These are phyloP conservation scores for Cercospora sesami DNA, from an alignment of 2,329 filamentous ascomycete genomes.

Conservation along the genomic window DNA sequence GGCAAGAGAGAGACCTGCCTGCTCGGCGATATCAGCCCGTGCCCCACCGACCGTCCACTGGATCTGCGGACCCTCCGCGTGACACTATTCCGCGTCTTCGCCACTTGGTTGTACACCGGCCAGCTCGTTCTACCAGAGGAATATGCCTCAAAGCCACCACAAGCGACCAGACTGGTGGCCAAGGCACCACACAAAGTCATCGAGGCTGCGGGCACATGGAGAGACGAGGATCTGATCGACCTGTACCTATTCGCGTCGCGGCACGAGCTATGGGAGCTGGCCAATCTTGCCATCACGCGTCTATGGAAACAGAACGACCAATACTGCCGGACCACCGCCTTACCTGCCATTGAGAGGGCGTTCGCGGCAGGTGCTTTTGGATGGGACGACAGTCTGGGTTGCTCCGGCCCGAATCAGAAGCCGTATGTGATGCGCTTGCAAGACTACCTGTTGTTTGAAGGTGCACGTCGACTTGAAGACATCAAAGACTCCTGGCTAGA, in stretches of 20 bases:
- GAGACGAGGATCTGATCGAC: constrained; percentile 14
- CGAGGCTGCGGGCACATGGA: constrained; percentile 2
- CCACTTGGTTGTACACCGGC: constrained; percentile 8
- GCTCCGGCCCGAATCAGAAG: constrained; percentile 7
- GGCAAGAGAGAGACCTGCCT: not conserved
- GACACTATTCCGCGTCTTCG: constrained; percentile 4
- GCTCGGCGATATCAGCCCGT: constrained; percentile 10
- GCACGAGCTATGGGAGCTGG: constrained; percentile 14
- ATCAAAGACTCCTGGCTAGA: constrained; percentile 13
- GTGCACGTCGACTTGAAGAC: constrained; percentile 3
- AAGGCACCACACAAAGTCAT: constrained; percentile 10
- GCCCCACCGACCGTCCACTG: not conserved
- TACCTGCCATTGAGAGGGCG: constrained; percentile 2
- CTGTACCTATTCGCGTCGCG: constrained; percentile 12
- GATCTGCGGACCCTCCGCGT: not conserved
- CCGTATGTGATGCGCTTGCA: constrained; percentile 15
- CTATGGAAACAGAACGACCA: constrained; percentile 12
- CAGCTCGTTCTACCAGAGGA: constrained; percentile 5
- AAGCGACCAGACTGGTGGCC: constrained; percentile 2
- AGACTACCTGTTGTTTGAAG: constrained; percentile 11
- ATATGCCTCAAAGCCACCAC: not conserved
- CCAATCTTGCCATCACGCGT: constrained; percentile 13
- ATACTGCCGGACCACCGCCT: constrained; percentile 9
- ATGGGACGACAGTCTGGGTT: constrained; percentile 10
- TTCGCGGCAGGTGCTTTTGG: constrained; percentile 6